phyloP scores from a whole-genome alignment of 1,284 basidiomycete genomes.

The Violaceomyces palustris region DNA sequence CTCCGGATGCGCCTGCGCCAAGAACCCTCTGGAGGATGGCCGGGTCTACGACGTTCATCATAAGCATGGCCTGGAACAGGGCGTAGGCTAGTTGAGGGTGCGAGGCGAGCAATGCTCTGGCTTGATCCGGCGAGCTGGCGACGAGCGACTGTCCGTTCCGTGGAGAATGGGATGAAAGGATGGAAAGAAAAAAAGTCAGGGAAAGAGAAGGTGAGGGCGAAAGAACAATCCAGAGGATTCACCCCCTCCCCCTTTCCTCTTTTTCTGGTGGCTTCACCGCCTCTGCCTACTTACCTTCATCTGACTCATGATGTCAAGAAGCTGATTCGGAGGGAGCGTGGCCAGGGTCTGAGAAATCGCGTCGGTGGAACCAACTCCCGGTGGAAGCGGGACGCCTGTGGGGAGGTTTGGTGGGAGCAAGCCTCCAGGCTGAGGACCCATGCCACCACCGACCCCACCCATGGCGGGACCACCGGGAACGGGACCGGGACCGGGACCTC shows the following conservation, averaged over 20 bases:
- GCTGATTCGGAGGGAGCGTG: constrained; percentile 72
- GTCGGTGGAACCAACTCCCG: constrained; percentile 74
- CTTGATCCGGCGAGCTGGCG: constrained; percentile 83
- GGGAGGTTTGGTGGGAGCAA: constrained; percentile 65
- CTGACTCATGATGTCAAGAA: constrained; percentile 91
- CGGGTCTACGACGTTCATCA: constrained; percentile 91
- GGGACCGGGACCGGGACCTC: no score
- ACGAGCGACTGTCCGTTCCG: constrained; percentile 84
- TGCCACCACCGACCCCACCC: constrained; percentile 13
- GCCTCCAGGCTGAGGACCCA: constrained; percentile 5
- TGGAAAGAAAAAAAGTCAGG: no score
- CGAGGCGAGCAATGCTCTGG: constrained; percentile 68
- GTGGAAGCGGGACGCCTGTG: constrained; percentile 69
- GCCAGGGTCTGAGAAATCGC: constrained; percentile 82
- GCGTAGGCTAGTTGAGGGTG: constrained; percentile 95
- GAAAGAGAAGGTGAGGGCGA: no score
- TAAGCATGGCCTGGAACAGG: constrained; percentile 86
- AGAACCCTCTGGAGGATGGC: constrained; percentile 66
- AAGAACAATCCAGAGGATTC: constrained; percentile 8
- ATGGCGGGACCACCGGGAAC: constrained; percentile 8
- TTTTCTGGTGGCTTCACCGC: neutral
- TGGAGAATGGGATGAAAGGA: neutral
- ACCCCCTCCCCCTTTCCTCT: no score
- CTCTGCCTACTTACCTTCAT: constrained; percentile 73
- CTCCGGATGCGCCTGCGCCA: no score